Percentiles rank a stretch among this genome's conserved stretches.
These are phyloP conservation scores for Alloteropsis semialata DNA, from an alignment of 176 grass and related monocot genomes.

Conservation along the genomic window DNA sequence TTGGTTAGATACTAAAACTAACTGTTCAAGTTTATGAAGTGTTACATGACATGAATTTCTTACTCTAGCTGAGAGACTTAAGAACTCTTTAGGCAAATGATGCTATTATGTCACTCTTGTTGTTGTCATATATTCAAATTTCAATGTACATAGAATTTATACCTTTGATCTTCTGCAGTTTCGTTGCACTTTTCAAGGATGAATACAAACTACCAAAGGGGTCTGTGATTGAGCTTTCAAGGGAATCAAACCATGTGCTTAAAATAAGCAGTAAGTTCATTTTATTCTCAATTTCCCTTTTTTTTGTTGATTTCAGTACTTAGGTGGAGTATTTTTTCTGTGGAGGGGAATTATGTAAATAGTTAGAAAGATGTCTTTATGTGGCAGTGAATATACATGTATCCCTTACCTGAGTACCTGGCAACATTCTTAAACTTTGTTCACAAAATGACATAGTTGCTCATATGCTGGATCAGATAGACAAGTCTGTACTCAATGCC, in stretches of 20 bases:
- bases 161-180: conserved; percentile 46
- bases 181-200: conserved; percentile 91
- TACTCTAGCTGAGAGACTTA: neutral
- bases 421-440: neutral
- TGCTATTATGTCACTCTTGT: neutral
- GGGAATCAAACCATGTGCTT: conserved; percentile 82
- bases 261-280: conserved; percentile 70
- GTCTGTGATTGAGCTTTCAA: conserved; percentile 88
- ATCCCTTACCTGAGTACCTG: neutral
- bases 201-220: conserved; percentile 87
- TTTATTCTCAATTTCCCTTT: neutral
- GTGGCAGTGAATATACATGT: neutral
- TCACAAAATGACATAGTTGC: neutral
- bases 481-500: neutral
- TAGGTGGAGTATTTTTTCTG: neutral
- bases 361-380: neutral
- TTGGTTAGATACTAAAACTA: neutral
- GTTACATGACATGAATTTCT: neutral
- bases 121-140: neutral
- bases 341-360: neutral
- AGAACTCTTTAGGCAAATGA: neutral
- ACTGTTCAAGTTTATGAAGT: neutral
- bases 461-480: neutral
- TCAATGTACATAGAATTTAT: neutral
- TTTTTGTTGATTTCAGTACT: neutral